Conservation (phyloP, 495 filamentous ascomycete species). For the Penicillium daleae region DNA sequence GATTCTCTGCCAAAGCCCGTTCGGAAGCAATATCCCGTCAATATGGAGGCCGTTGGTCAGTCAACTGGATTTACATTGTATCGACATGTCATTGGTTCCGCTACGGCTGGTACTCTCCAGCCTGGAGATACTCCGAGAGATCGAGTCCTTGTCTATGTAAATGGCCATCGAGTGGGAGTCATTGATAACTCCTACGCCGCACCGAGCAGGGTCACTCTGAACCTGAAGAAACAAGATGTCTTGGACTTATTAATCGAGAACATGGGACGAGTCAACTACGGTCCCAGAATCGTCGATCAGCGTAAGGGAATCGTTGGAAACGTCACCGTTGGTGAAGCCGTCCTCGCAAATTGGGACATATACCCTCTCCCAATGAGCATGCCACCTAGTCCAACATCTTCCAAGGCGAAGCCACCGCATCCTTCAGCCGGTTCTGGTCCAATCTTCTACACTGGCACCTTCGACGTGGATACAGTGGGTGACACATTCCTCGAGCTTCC, state of each 20-base stretch:
- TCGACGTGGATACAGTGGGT: constrained; percentile 31
- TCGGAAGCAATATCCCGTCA: constrained; percentile 23
- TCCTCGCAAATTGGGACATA: constrained; percentile 43
- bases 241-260: constrained; percentile 51
- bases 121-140: constrained; percentile 47
- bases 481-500: constrained; percentile 50
- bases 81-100: constrained; percentile 33
- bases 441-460: constrained; percentile 45
- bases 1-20: constrained; percentile 31
- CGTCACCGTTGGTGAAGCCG: constrained; percentile 39
- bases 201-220: constrained; percentile 37
- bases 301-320: constrained; percentile 51
- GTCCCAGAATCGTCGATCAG: constrained; percentile 43
- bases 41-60: constrained; percentile 52
- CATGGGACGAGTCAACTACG: constrained; percentile 51
- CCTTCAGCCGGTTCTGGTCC: constrained; percentile 24
- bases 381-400: constrained; percentile 13
- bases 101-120: constrained; percentile 32
- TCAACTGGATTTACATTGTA: constrained; percentile 47
- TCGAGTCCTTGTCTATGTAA: constrained; percentile 50
- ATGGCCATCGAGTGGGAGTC: constrained; percentile 40
- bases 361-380: constrained; percentile 39
- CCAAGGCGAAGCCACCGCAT: constrained; percentile 12
- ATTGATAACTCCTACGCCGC: constrained; percentile 47
- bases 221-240: constrained; percentile 39